phyloP scores from a whole-genome alignment of 176 grass and related monocot genomes.

The Aechmea fasciata region DNA sequence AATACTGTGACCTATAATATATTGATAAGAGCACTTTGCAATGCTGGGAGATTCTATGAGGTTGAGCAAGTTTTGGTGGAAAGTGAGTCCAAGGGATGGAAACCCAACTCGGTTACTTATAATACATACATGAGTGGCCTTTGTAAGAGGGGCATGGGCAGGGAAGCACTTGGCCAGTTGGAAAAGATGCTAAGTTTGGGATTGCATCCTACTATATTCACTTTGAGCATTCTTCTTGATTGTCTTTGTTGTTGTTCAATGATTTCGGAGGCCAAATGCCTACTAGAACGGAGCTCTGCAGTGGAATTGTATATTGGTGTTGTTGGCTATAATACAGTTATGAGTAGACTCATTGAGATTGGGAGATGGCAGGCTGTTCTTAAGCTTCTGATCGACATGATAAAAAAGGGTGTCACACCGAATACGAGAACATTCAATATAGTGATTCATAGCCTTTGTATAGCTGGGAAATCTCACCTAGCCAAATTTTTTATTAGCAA shows the following conservation, averaged over 20 bases:
- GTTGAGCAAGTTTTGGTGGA: constrained; percentile 39
- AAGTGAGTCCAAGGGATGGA: constrained; percentile 34
- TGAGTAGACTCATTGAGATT: constrained; percentile 47
- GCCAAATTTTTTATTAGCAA: constrained; percentile 32
- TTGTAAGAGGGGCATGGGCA: constrained; percentile 40
- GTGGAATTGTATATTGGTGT: constrained; percentile 34
- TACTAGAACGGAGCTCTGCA: constrained; percentile 35
- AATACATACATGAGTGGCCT: constrained; percentile 80
- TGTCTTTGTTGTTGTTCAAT: constrained; percentile 43
- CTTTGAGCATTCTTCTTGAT: constrained; percentile 65
- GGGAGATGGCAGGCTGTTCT: constrained; percentile 38
- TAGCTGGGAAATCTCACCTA: constrained; percentile 23
- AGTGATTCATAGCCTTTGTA: constrained; percentile 64
- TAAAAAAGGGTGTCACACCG: constrained; percentile 56
- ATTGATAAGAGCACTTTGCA: constrained; percentile 54
- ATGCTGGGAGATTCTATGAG: constrained; percentile 41
- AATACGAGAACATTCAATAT: constrained; percentile 62
- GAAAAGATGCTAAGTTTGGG: constrained; percentile 52
- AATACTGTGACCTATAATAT: constrained; percentile 67
- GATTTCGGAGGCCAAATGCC: constrained; percentile 40
- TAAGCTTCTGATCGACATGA: constrained; percentile 57
- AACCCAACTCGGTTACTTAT: constrained; percentile 52
- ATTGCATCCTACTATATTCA: constrained; percentile 45
- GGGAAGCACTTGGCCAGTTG: constrained; percentile 42
- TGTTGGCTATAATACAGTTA: constrained; percentile 67